These are phyloP conservation scores for Chrysoporthe austroafricana DNA, from an alignment of 2,329 filamentous ascomycete species.

Conservation along the genomic window DNA sequence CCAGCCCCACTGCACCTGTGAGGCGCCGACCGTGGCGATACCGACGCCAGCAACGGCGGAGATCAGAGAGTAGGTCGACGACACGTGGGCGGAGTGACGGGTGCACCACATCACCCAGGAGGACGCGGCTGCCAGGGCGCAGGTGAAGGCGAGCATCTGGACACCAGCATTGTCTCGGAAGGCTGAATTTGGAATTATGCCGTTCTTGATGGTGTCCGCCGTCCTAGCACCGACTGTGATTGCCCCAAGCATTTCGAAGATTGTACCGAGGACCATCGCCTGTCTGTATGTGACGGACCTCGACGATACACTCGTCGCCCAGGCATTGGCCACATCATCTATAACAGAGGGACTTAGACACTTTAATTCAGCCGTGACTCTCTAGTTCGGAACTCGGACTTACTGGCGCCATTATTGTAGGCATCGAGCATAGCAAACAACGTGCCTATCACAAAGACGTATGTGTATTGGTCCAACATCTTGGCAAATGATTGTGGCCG, in stretches of 20 bases:
- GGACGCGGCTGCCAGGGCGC: constrained; percentile 66
- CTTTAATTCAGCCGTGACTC: neutral
- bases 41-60: constrained; percentile 71
- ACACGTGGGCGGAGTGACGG: constrained; percentile 72
- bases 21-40: constrained; percentile 67
- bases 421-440: constrained; percentile 77
- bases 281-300: constrained; percentile 72
- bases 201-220: constrained; percentile 79
- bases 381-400: constrained; percentile 32
- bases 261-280: constrained; percentile 67
- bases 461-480: constrained; percentile 68
- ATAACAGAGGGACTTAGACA: constrained; percentile 19
- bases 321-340: constrained; percentile 85
- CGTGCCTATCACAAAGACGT: constrained; percentile 76
- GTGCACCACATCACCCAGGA: constrained; percentile 84
- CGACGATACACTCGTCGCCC: constrained; percentile 82
- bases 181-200: constrained; percentile 65
- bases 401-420: constrained; percentile 79
- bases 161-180: constrained; percentile 66
- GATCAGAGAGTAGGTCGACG: constrained; percentile 73
- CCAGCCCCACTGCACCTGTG: constrained; percentile 70
- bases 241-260: constrained; percentile 72
- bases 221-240: constrained; percentile 70
- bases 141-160: constrained; percentile 70
- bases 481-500: constrained; percentile 38